phyloP scores from a whole-genome alignment of 2,329 filamentous ascomycete species.

The Lecanicillium sp. region DNA sequence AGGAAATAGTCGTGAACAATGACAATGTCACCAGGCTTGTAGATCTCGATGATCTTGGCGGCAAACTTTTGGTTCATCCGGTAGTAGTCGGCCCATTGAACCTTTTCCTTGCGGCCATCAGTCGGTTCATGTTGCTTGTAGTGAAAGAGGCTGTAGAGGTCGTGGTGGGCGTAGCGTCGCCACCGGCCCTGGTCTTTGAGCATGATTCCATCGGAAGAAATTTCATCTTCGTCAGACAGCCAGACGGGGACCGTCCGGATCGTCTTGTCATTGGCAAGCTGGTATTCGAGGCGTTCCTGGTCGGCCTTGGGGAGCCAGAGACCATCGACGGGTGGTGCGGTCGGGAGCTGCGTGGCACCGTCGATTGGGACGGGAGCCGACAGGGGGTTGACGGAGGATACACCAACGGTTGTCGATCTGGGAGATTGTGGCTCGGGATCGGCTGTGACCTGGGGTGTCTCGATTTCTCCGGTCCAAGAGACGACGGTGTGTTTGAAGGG shows the following conservation, averaged over 20 bases:
- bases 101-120: constrained; percentile 73
- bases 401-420: constrained; percentile 40
- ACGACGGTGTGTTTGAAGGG: constrained; percentile 91
- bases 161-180: constrained; percentile 85
- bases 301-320: constrained; percentile 66
- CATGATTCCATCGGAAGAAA: constrained; percentile 58
- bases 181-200: constrained; percentile 81
- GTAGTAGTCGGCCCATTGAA: constrained; percentile 89
- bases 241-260: constrained; percentile 84
- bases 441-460: constrained; percentile 41
- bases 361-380: constrained; percentile 76
- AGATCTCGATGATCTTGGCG: constrained; percentile 78
- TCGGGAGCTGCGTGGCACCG: constrained; percentile 46
- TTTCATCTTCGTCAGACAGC: constrained; percentile 72
- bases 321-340: constrained; percentile 59
- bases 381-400: constrained; percentile 61
- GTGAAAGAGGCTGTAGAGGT: constrained; percentile 88
- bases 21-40: constrained; percentile 88
- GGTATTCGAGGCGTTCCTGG: constrained; percentile 65
- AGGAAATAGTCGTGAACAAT: constrained; percentile 94
- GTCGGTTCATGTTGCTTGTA: constrained; percentile 92
- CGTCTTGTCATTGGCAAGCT: constrained; percentile 65
- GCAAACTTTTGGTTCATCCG: constrained; percentile 90
- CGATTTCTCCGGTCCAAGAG: constrained; percentile 90
- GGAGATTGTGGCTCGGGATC: constrained; percentile 41